Base-by-base conservation (phyloP, 1,284 basidiomycete genomes). In the Pseudomicrostroma phylloplanum region DNA sequence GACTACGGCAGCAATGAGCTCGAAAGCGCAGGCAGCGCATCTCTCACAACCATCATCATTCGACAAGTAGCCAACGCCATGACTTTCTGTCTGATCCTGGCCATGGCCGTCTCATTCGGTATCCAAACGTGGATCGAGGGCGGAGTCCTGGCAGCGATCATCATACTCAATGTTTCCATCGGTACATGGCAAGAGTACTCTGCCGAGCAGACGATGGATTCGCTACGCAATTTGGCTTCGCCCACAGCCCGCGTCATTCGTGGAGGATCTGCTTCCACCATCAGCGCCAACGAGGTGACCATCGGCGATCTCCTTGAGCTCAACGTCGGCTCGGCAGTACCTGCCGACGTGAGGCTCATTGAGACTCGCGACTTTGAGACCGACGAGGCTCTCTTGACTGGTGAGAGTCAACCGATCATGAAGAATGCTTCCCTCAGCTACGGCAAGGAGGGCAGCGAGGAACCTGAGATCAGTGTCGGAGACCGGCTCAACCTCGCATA, bases 301-400 rank as follows among this genome's bases (percentile, higher is more conserved):
- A 85, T 85, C 21, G 80, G 80, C 17, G 80, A 81, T 60, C 70
- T 81, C 57, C 68, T 80, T 61, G 75, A 80, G 68, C 67, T 80
- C 30, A 63, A 58, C 46, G 72, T 70, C 12, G 76, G 76, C 30
- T 75, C 77, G 61, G 76, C 75, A 0, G 69, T 78, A 7, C 76
- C 76, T 11, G 76, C 74, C 41, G 76, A 78, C 49, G 65, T 73
- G 60, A 71, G 76, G 30, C 66, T 78, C 15, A 65, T 78, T 64
- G 76, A 77, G 59, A 67, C 71, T 43, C 74, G 71, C 68, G 77
- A 78, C 65, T 77, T 78, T 23, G 76, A 78, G 65, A 68, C 83
- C 19, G 86, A 87, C 64, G 87, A 88, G 73, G 85, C 86, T 4
- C 82, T 88, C 40, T 81, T 89, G n/a, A 88, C 87, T 1, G 87